Evolutionary conservation across 2,329 filamentous ascomycete species (phyloP).

Genomic region (Ascochyta pisi): DNA sequence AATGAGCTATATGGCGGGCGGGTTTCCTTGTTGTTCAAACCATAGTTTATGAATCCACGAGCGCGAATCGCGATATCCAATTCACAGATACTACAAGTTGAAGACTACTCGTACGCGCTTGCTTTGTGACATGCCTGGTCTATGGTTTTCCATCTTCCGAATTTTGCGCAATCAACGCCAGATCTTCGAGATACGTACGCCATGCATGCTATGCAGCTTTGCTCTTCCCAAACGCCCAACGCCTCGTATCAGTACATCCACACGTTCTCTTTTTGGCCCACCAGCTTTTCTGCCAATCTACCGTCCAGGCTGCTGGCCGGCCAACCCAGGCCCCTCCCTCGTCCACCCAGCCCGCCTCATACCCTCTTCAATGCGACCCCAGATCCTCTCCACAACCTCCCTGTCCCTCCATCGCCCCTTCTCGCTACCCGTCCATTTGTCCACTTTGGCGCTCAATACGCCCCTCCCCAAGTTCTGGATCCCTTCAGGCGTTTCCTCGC

Average conservation of each 20-base stretch:
- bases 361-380: slow-evolving; percentile 84
- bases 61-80: neutral
- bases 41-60: slow-evolving; percentile 3
- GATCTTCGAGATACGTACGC: slow-evolving; percentile 20
- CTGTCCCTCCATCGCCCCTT: slow-evolving; percentile 79
- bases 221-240: slow-evolving; percentile 9
- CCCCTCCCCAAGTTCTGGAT: slow-evolving; percentile 86
- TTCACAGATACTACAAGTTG: neutral
- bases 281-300: slow-evolving; percentile 2
- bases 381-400: slow-evolving; percentile 91
- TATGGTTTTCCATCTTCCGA: neutral
- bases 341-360: slow-evolving; percentile 89
- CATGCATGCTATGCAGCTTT: slow-evolving; percentile 13
- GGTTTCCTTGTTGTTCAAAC: neutral
- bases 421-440: slow-evolving; percentile 71
- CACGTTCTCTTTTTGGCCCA: neutral
- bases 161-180: neutral
- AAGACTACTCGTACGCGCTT: neutral
- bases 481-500: slow-evolving; percentile 77
- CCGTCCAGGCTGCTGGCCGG: slow-evolving; percentile 27
- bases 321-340: slow-evolving; percentile 67
- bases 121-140: neutral
- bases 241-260: slow-evolving; percentile 6
- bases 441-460: slow-evolving; percentile 79
- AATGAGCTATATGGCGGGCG: neutral